A percentile compares a stretch with the other conserved stretches of the same genome.
These are phyloP conservation scores for Trapa bicornis DNA, from an alignment of 345 rosid genomes.

Conservation along the genomic window DNA sequence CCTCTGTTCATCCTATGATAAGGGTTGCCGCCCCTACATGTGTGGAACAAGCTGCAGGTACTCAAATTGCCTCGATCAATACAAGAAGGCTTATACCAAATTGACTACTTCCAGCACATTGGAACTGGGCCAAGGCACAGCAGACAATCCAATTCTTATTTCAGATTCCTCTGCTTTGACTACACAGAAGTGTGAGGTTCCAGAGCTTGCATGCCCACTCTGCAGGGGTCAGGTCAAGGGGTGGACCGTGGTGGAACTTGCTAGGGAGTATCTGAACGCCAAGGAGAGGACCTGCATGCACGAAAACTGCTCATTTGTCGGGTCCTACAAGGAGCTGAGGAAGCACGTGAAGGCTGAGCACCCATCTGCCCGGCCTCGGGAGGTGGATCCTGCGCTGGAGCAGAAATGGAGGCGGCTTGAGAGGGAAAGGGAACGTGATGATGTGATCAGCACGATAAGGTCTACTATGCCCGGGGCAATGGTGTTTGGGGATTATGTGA, in stretches of 20 bases:
- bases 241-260: constrained; percentile 91
- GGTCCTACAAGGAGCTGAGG: constrained; percentile 79
- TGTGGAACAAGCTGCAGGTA: constrained; percentile 94
- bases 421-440: constrained; percentile 55
- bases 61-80: constrained; percentile 91
- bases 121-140: constrained; percentile 13
- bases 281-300: constrained; percentile 92
- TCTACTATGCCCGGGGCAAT: constrained; percentile 81
- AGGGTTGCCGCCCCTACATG: constrained; percentile 97
- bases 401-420: constrained; percentile 84
- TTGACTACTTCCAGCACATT: constrained; percentile 24
- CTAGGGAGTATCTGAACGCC: constrained; percentile 56
- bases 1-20: constrained; percentile 92
- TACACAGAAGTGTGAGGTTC: constrained; percentile 38
- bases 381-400: constrained; percentile 60
- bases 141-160: constrained; percentile 19
- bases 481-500: constrained; percentile 79
- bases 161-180: constrained; percentile 23
- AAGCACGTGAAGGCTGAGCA: constrained; percentile 78
- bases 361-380: constrained; percentile 69
- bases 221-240: constrained; percentile 98
- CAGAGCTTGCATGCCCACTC: constrained; percentile 79
- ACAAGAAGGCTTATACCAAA: constrained; percentile 73
- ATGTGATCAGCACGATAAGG: constrained; percentile 70
- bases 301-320: constrained; percentile 63